Evolutionary conservation across 441 rosid genomes (phyloP).

Genomic region (Kokia cookei): DNA sequence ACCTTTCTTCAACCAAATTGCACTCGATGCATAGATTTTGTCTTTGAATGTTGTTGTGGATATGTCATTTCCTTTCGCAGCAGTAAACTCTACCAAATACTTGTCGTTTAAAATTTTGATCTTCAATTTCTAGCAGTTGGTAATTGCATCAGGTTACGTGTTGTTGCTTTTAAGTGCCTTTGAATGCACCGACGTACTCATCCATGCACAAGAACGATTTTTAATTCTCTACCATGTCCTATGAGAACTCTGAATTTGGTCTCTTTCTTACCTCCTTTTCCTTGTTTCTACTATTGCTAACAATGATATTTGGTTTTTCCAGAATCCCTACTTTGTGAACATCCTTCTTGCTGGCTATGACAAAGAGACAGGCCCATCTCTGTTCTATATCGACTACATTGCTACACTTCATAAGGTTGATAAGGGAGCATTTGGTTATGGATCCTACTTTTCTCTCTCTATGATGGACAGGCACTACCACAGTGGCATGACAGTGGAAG

Average conservation of each 20-base stretch:
- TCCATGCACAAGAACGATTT: neutral
- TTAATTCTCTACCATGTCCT: neutral
- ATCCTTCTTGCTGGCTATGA: slow-evolving; percentile 93
- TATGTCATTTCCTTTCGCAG: neutral
- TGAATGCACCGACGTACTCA: too few species aligned
- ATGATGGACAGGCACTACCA: slow-evolving; percentile 97
- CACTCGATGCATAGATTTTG: neutral
- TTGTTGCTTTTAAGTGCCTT: neutral
- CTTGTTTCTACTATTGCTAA: neutral
- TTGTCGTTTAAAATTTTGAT: neutral
- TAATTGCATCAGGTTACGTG: neutral
- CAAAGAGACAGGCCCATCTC: slow-evolving; percentile 87
- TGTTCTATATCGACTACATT: slow-evolving; percentile 91
- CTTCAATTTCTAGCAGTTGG: neutral
- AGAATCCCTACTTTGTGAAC: slow-evolving; percentile 90
- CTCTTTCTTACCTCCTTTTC: neutral
- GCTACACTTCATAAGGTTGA: slow-evolving; percentile 97
- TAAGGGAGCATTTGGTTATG: slow-evolving; percentile 94
- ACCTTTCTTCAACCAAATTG: neutral
- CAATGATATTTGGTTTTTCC: slow-evolving; percentile 9
- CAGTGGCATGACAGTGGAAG: slow-evolving; percentile 84
- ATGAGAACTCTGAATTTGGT: neutral
- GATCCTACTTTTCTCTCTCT: slow-evolving; percentile 80
- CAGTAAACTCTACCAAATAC: neutral
- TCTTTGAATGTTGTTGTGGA: neutral